Evolutionary conservation across 805 yeast genomes (phyloP), one percentile per base, ranked within the genome.

Genomic region (Candida boleticola): DNA sequence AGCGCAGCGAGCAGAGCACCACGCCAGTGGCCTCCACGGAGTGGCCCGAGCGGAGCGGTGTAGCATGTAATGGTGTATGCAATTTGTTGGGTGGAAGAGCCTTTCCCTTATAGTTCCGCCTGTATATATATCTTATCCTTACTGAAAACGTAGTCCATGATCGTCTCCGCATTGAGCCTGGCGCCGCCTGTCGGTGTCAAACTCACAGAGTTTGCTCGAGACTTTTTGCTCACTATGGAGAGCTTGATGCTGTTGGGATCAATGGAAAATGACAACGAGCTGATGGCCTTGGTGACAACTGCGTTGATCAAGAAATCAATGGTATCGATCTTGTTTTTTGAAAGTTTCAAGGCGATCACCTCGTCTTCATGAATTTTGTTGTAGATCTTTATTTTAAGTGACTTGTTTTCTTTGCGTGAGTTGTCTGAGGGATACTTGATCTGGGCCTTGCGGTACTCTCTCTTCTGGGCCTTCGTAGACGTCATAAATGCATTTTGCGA

Each of bases 121-220:
- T 44, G 47, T 18, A 60, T 42, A 36, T 50, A 58, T 10, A 60
- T 43, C 39, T 49, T 54, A 23, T 46, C 48, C 44, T 53, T 54
- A 20, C 44, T 37, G 43, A 42, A 44, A 18, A 61, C 44, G 37
- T 60, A 60, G 38, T 60, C 64, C 48, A 53, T 42, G 21, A 54
- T 29, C 14, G 33, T 3, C 9, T 32, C 40, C 16, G 30, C 27
- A 25, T n/a, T 37, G 13, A 29, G 40, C 20, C 25, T 14, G 27
- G 29, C 6, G 14, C 29, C 25, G 14, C 18, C 13, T 20, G 40
- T n/a, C 25, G 40, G 39, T 14, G 30, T 11, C 33, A 36, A 22
- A 13, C n/a, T 19, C 7, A 36, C 39, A 4, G 39, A 10, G 14
- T 36, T 36, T 5, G 5, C 14, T 18, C 39, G 13, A 6, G 39